Percentiles rank a stretch among this genome's conserved stretches.
These are phyloP conservation scores for Xylaria sp. DNA, from an alignment of 2,329 filamentous ascomycete genomes.

Conservation along the genomic window DNA sequence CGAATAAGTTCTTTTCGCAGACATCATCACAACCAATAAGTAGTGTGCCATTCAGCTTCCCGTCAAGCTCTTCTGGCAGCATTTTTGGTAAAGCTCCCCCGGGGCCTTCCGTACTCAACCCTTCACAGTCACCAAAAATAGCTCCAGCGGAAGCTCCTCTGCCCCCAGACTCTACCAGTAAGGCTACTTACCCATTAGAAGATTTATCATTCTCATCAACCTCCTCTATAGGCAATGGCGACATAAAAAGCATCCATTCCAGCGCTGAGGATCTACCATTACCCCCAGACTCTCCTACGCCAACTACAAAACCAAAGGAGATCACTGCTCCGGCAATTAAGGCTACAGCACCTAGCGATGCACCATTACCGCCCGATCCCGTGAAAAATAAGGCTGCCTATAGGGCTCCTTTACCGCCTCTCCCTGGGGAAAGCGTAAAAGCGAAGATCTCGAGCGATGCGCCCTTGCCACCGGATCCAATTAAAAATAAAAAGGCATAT, in stretches of 20 bases:
- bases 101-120: slow-evolving; percentile 40
- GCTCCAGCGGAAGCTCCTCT: slow-evolving; percentile 55
- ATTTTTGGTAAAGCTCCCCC: slow-evolving; percentile 39
- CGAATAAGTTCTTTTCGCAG: slow-evolving; percentile 57
- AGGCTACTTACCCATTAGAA: slow-evolving; percentile 59
- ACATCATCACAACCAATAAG: slow-evolving; percentile 49
- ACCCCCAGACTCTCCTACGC: slow-evolving; percentile 50
- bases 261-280: slow-evolving; percentile 46
- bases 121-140: slow-evolving; percentile 53
- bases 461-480: slow-evolving; percentile 54
- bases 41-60: slow-evolving; percentile 52
- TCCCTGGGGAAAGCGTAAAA: slow-evolving; percentile 44
- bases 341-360: slow-evolving; percentile 48
- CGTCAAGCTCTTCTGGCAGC: slow-evolving; percentile 40
- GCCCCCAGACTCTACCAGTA: slow-evolving; percentile 67
- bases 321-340: slow-evolving; percentile 33
- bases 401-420: slow-evolving; percentile 42
- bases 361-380: slow-evolving; percentile 51
- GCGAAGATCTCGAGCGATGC: slow-evolving; percentile 49
- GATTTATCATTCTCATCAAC: slow-evolving; percentile 65
- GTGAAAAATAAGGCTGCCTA: slow-evolving; percentile 51
- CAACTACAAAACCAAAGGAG: slow-evolving; percentile 39
- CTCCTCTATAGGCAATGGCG: slow-evolving; percentile 51
- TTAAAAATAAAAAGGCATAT: slow-evolving; percentile 48
- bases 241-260: slow-evolving; percentile 37